Percentiles rank a stretch among this genome's conserved stretches.
Conservation (phyloP, 257 asterid species). For the Penstemon davidsonii region DNA sequence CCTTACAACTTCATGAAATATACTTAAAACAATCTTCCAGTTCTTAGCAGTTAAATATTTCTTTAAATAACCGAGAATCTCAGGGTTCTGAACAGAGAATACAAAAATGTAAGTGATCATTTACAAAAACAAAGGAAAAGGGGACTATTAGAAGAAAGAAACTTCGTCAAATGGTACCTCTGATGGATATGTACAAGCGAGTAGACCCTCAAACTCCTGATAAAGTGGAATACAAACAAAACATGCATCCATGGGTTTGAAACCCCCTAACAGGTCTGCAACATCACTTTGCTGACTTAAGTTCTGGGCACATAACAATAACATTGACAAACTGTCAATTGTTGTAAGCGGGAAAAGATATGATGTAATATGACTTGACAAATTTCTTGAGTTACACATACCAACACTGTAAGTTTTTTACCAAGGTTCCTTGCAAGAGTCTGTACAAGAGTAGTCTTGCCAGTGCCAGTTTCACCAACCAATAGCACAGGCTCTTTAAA, state of each 20-base stretch:
- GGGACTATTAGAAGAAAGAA: not conserved
- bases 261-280: constrained; percentile 90
- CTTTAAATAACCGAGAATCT: constrained; percentile 41
- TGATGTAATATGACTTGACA: not conserved
- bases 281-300: constrained; percentile 95
- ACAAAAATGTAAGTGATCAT: constrained; percentile 19
- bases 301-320: constrained; percentile 56
- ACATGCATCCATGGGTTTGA: constrained; percentile 83
- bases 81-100: constrained; percentile 54
- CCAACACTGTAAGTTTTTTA: constrained; percentile 89
- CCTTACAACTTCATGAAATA: constrained; percentile 53
- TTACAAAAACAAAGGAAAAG: not conserved
- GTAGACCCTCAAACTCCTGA: constrained; percentile 71
- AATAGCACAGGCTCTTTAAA: constrained; percentile 87
- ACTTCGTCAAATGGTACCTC: constrained; percentile 47
- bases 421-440: constrained; percentile 71
- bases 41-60: constrained; percentile 49
- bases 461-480: constrained; percentile 99
- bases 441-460: constrained; percentile 97
- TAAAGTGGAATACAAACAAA: constrained; percentile 72
- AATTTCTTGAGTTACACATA: constrained; percentile 35
- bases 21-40: constrained; percentile 68
- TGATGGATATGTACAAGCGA: constrained; percentile 52
- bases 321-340: constrained; percentile 21
- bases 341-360: constrained; percentile 15